Evolutionary conservation across 2,329 filamentous ascomycete genomes (phyloP).

Genomic region (Trichothecium roseum): DNA sequence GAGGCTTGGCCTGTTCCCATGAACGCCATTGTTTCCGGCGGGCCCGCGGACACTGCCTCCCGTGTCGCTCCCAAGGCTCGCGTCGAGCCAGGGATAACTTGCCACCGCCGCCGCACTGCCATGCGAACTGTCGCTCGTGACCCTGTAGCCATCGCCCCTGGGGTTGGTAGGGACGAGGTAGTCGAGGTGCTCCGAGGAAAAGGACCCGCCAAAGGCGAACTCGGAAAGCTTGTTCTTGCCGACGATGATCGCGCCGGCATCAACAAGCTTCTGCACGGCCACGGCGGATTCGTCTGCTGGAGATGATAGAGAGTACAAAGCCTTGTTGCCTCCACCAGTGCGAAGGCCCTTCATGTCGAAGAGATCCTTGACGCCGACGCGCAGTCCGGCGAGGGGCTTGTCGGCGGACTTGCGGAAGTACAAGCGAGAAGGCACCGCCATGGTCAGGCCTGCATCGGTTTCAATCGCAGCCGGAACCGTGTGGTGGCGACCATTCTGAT

Average conservation of each 20-base stretch:
- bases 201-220: slow-evolving; percentile 28
- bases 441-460: slow-evolving; percentile 4
- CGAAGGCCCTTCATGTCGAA: slow-evolving; percentile 41
- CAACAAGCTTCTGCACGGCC: slow-evolving; percentile 44
- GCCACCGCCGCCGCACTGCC: slow-evolving; percentile 15
- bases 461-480: neutral
- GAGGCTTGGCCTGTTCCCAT: slow-evolving; percentile 32
- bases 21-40: slow-evolving; percentile 30
- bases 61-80: slow-evolving; percentile 19
- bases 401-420: slow-evolving; percentile 35
- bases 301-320: slow-evolving; percentile 44
- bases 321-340: slow-evolving; percentile 43
- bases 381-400: slow-evolving; percentile 43
- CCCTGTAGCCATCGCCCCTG: slow-evolving; percentile 17
- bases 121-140: slow-evolving; percentile 13
- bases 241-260: slow-evolving; percentile 41
- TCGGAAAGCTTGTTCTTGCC: slow-evolving; percentile 35
- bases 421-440: slow-evolving; percentile 44
- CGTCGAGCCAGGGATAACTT: slow-evolving; percentile 17
- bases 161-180: slow-evolving; percentile 16
- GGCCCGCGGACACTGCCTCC: slow-evolving; percentile 35
- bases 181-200: slow-evolving; percentile 33
- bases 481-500: neutral
- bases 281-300: slow-evolving; percentile 33
- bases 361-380: slow-evolving; percentile 51